Evolutionary conservation across 208 protist genomes (phyloP), one percentile per base, ranked within the genome.

Genomic region (Crithidia thermophila): DNA sequence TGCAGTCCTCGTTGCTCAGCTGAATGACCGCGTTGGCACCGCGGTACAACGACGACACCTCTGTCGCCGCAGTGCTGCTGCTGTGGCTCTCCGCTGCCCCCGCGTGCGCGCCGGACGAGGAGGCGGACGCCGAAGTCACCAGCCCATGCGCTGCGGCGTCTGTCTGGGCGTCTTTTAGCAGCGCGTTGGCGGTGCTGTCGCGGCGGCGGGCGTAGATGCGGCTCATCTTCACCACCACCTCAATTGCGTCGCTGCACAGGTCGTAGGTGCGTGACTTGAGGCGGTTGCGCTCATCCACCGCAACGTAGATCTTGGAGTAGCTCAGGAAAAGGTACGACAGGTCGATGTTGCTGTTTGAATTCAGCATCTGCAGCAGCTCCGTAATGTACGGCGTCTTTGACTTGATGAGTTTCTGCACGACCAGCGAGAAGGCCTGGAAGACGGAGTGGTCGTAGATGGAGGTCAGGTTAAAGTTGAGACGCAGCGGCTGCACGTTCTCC

Each of bases 371-470:
- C 23, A 96, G 73, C 27, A 92, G 66, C 72, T 94, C 88, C 27
- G 79, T 91, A 45, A 96, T 92, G 65, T 93, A 93, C 43, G 80
- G 81, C 21, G 73, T 81, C 67, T 93, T 85, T n/a, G 61, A 72
- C 70, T 84, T 85, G 47, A 94, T 94, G 1, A 96, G 81, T 36
- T 84, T 81, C 59, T 94, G 91, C 43, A 96, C 91, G 3, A 96
- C 91, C 4, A 91, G 53, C 2, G 91, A 96, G 64, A 96, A 96
- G 25, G 91, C 91, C 70, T 96, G 87, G 67, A 96, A 96, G 37
- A 96, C 84, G 27, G 91, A 96, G 64, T 96, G 88, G 62, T 96
- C 91, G 65, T 93, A 96, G 53, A 96, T 96, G 21, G 87, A 94
- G 18, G 91, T 96, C 36, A 96, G 83, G 58, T 96, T 96, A 65